Conservation (phyloP, 1,284 basidiomycete species). For the Hymenochaete sp. region DNA sequence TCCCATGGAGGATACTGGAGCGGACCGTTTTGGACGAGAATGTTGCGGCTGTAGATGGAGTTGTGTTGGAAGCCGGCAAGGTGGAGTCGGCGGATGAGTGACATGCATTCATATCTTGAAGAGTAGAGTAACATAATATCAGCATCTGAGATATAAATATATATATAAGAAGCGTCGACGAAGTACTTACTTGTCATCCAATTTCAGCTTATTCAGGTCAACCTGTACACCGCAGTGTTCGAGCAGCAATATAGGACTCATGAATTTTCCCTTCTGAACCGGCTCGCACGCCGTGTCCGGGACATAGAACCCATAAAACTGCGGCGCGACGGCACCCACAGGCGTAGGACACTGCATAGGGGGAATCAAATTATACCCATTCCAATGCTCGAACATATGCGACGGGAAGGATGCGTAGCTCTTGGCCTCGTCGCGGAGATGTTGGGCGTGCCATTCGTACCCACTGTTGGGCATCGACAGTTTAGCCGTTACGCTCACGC, state of each 20-base stretch:
- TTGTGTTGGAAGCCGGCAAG: constrained; percentile 27
- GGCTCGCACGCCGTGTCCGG: constrained; percentile 14
- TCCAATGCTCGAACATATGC: constrained; percentile 29
- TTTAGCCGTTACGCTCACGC: constrained; percentile 24
- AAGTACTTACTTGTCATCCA: constrained; percentile 24
- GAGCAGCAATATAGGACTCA: constrained; percentile 29
- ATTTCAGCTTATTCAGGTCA: constrained; percentile 17
- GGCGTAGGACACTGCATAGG: constrained; percentile 27
- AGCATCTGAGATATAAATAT: background rate
- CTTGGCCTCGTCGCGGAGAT: constrained; percentile 25
- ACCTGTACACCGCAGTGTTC: constrained; percentile 32
- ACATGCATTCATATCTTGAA: constrained; percentile 25
- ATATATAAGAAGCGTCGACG: background rate
- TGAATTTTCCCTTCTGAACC: constrained; percentile 6
- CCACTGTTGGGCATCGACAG: constrained; percentile 23
- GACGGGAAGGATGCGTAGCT: constrained; percentile 27
- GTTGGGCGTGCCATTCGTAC: constrained; percentile 10
- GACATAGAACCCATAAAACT: constrained; percentile 33
- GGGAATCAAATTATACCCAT: constrained; percentile 25
- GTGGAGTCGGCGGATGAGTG: constrained; percentile 28
- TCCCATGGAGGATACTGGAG: constrained; percentile 25
- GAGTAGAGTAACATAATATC: background rate
- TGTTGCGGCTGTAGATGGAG: constrained; percentile 30
- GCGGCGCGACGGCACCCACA: constrained; percentile 29
- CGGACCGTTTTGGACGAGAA: constrained; percentile 30